Conservation (phyloP, 1,139 yeast species). For the Suhomyces taliae region DNA sequence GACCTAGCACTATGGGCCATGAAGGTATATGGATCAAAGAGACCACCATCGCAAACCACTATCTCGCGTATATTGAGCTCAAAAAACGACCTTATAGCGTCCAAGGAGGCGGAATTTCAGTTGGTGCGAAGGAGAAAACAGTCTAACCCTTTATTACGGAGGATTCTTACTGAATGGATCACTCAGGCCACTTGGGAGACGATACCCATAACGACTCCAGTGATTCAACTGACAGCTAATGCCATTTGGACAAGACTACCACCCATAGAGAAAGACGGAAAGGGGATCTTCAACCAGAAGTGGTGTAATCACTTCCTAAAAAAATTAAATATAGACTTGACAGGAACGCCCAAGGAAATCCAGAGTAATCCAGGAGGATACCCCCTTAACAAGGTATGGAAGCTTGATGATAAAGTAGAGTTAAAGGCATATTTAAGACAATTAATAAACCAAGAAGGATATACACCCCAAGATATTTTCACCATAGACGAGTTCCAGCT, state of each 20-base stretch:
- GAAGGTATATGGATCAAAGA: conserved; percentile 48
- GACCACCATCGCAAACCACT: conserved; percentile 67
- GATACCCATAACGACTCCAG: conserved; percentile 64
- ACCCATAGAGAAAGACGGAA: conserved; percentile 54
- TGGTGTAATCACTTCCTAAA: conserved; percentile 64
- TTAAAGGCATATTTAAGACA: conserved; percentile 36
- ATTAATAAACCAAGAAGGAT: conserved; percentile 31
- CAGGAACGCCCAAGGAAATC: conserved; percentile 47
- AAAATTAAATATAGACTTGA: conserved; percentile 53
- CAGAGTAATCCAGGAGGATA: conserved; percentile 29
- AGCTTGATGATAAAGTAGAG: conserved; percentile 55
- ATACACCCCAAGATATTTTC: conserved; percentile 55
- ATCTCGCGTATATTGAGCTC: conserved; percentile 60
- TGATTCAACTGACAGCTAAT: conserved; percentile 62
- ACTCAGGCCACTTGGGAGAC: conserved; percentile 68
- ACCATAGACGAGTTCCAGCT: conserved; percentile 62
- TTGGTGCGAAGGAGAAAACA: conserved; percentile 56
- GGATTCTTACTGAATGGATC: conserved; percentile 65
- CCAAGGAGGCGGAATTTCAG: conserved; percentile 58
- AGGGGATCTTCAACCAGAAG: conserved; percentile 62
- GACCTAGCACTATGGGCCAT: conserved; percentile 68
- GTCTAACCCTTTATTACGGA: conserved; percentile 55
- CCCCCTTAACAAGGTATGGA: conserved; percentile 60
- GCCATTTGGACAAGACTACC: conserved; percentile 66
- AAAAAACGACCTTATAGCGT: conserved; percentile 57